A percentile compares a stretch with the other conserved stretches of the same genome.
These are phyloP conservation scores for Symbiodinium pilosum DNA, from an alignment of 73 alveolate genomes.

Conservation along the genomic window DNA sequence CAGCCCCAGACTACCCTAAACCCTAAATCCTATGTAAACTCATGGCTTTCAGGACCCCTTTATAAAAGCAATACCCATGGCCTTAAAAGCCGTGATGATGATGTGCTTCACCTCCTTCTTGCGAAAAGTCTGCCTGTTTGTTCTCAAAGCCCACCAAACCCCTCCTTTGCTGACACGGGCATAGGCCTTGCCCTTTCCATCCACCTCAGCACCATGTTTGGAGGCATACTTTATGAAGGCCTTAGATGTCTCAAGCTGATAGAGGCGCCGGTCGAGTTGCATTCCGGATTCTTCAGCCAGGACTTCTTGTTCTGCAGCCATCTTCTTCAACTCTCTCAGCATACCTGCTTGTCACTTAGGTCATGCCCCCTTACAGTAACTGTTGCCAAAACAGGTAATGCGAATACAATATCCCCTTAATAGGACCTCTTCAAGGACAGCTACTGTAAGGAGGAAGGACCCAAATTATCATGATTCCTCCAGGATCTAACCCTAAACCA, in stretches of 20 bases:
- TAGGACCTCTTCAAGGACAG: too few relatives aligned
- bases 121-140: conserved; percentile 37
- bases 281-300: conserved; percentile 3
- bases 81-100: conserved; percentile 56
- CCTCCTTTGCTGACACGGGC: conserved; percentile 37
- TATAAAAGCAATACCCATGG: conserved; percentile 77
- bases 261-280: not conserved
- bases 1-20: too few relatives aligned
- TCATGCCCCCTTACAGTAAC: too few relatives aligned
- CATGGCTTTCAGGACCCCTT: not conserved
- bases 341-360: too few relatives aligned
- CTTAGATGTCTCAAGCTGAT: conserved; percentile 12
- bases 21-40: too few relatives aligned
- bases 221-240: conserved; percentile 42
- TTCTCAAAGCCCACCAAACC: conserved; percentile 57
- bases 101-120: conserved; percentile 44
- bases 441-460: too few relatives aligned
- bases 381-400: too few relatives aligned
- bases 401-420: too few relatives aligned
- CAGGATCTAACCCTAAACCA: too few relatives aligned
- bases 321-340: conserved; percentile 45
- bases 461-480: too few relatives aligned
- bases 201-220: conserved; percentile 35
- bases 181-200: not conserved
- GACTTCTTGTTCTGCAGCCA: conserved; percentile 44